Conservation (phyloP, 805 yeast genomes). For the Candida suzukii region DNA sequence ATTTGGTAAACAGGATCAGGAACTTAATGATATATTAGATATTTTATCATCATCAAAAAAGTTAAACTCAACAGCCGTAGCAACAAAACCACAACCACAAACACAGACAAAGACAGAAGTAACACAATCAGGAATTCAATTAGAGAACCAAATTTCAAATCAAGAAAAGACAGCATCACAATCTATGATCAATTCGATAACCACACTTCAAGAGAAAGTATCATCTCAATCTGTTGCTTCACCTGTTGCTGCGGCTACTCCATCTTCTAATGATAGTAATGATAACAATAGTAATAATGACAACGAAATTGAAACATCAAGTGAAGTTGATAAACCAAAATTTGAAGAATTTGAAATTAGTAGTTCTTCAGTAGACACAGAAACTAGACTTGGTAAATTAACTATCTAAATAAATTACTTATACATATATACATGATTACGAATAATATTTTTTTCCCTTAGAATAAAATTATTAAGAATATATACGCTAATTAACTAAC, state of each 20-base stretch:
- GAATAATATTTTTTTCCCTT: too few species aligned
- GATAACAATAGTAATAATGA: not conserved
- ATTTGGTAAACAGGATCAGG: conserved; percentile 69
- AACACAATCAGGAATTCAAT: too few species aligned
- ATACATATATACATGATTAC: not conserved
- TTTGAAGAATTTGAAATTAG: not conserved
- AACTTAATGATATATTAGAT: conserved; percentile 37
- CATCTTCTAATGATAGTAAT: not conserved
- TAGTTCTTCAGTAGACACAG: not conserved
- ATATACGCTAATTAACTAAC: too few species aligned
- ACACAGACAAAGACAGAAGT: not conserved
- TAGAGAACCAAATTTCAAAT: too few species aligned
- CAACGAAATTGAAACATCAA: not conserved
- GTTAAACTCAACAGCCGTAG: not conserved
- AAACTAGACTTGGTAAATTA: not conserved
- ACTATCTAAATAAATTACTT: not conserved
- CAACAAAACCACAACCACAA: not conserved
- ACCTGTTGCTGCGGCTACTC: conserved; percentile 1
- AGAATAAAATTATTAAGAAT: too few species aligned
- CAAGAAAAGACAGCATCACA: too few species aligned
- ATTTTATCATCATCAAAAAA: not conserved
- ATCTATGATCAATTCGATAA: too few species aligned
- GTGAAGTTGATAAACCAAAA: not conserved
- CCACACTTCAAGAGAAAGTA: not conserved
- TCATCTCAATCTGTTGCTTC: not conserved